phyloP scores from a whole-genome alignment of 257 asterid species.

The Rauvolfia tetraphylla region DNA sequence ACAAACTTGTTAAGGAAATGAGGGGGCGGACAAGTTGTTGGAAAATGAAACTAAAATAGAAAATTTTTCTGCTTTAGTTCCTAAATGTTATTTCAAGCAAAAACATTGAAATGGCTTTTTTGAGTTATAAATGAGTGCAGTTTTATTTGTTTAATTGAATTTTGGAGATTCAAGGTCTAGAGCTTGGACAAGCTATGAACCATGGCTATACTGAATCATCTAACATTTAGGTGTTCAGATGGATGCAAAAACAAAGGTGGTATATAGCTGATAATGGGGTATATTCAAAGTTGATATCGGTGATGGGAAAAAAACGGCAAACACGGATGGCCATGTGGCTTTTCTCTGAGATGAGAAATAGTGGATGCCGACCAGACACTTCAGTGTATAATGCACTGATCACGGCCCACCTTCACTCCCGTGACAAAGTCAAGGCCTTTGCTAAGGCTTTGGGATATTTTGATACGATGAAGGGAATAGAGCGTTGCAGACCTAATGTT shows the following conservation, averaged over 20 bases:
- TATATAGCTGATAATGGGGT: conserved; percentile 93
- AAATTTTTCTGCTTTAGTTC: not conserved
- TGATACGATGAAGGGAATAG: conserved; percentile 86
- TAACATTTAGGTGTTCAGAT: conserved; percentile 72
- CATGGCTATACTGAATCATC: conserved; percentile 7
- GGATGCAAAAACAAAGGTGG: conserved; percentile 99
- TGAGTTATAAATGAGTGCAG: not conserved
- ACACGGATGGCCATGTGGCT: conserved; percentile 98
- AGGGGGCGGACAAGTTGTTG: not conserved
- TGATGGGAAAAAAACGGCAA: conserved; percentile 96
- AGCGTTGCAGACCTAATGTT: conserved; percentile 67
- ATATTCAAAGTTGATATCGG: conserved; percentile 85
- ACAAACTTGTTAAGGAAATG: not conserved
- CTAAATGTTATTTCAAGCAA: not conserved
- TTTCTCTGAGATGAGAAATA: conserved; percentile 95
- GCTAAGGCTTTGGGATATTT: conserved; percentile 73
- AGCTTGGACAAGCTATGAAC: not conserved
- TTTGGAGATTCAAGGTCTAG: not conserved
- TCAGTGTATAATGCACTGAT: conserved; percentile 90
- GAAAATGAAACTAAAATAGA: not conserved
- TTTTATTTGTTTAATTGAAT: not conserved
- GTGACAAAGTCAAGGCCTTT: conserved; percentile 77
- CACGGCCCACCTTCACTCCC: conserved; percentile 86
- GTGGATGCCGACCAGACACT: conserved; percentile 91
- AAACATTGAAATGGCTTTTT: not conserved